Evolutionary conservation across 78 protist species (phyloP).

Genomic region (Speleostelium caveatum): DNA sequence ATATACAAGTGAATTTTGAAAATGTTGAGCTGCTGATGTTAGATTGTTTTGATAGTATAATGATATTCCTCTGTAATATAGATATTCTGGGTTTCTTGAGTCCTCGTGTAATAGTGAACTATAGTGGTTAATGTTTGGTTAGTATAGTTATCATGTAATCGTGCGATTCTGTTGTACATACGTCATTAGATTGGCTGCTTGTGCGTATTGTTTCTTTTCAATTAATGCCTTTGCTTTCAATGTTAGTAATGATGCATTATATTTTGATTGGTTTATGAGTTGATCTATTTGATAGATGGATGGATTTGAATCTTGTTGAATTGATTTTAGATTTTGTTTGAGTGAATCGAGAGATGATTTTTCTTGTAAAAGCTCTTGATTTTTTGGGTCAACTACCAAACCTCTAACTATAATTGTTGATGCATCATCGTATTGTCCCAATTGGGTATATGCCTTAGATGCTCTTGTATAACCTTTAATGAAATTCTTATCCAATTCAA

Average conservation of each 20-base stretch:
- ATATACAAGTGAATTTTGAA: conserved; percentile 29
- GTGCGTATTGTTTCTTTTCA: conserved; percentile 51
- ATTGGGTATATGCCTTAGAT: conserved; percentile 51
- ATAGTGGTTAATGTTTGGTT: not conserved
- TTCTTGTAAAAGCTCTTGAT: conserved; percentile 26
- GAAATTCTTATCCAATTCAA: conserved; percentile 39
- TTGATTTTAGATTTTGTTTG: not conserved
- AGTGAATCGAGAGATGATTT: not conserved
- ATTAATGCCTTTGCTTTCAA: conserved; percentile 43
- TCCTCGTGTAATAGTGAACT: conserved; percentile 70
- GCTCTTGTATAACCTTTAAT: conserved; percentile 68
- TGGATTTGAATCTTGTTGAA: not conserved
- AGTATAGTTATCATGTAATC: not conserved
- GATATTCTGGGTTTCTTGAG: conserved; percentile 45
- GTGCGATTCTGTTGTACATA: not conserved
- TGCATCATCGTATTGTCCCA: conserved; percentile 49
- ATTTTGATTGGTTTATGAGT: conserved; percentile 19
- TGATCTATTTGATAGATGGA: conserved; percentile 36
- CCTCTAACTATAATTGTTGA: conserved; percentile 27
- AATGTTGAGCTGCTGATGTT: conserved; percentile 28
- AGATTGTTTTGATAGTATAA: conserved; percentile 52
- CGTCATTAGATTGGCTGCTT: conserved; percentile 53
- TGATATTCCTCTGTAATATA: conserved; percentile 77
- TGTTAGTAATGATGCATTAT: not conserved
- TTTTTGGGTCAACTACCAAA: conserved; percentile 54